Base-by-base conservation (phyloP, 768 basidiomycete species). In the Boletus vinaceobasis region DNA sequence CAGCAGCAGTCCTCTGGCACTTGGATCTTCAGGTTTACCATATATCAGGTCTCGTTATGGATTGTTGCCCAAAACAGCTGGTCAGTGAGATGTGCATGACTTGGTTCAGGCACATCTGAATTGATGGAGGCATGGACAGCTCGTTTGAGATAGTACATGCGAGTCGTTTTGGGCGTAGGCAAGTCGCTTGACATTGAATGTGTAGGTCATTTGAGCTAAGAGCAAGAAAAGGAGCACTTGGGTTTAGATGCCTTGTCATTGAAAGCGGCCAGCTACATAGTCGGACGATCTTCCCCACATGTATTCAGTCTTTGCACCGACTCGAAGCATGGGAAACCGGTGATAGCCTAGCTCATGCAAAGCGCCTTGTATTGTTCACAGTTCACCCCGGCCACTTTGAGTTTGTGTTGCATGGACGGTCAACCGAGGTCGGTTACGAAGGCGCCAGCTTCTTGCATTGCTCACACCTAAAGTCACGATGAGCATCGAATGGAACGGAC, bases 361-460 rank as follows among this genome's bases (percentile, higher is more conserved):
- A 94, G 65, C 0, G 77, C 69, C 39, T 77, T 74, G 61, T 94
- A 75, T 1, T 77, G 82, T 17, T 98, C 96, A 64, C 96, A 99
- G 65, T 99, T 83, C 14, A 99, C 87, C 57, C 95, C 85, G 3
- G 86, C 93, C 9, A 99, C 74, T 36, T 82, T 87, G 31, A 95
- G 75, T 44, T 84, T 85, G 56, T 78, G 75, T 60, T 87, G 80
- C 79, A 94, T 84, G 21, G 74, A n/a, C n/a, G n/a, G 73, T 46
- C 73, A 70, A 0, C 90, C 95, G 4, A 99, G 80, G 45, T 87
- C 76, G 1, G 74, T 74, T 93, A 98, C 0, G 75, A 79, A 48
- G 86, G 93, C 1, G 91, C 90, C 2, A 98, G 79, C 65, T 91
- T 91, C 75, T 97, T 95, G 80, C 96, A 99, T 72, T 98, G 95